A percentile compares a stretch with the other conserved stretches of the same genome.
These are phyloP conservation scores for Boletus edulis DNA, from an alignment of 768 basidiomycete genomes.

Conservation along the genomic window DNA sequence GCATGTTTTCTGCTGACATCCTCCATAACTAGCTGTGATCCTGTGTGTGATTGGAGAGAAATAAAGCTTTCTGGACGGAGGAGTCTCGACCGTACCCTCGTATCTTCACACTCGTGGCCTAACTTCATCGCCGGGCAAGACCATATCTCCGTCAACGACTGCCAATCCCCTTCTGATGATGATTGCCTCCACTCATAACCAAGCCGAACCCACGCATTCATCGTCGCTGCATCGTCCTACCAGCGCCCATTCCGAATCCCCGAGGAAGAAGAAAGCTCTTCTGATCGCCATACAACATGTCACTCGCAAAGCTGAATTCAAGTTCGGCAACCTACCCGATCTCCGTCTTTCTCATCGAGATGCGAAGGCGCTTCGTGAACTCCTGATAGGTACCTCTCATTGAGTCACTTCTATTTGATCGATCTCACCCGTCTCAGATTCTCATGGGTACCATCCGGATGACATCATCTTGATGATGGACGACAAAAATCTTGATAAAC, in stretches of 20 bases:
- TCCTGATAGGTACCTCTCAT: conserved; percentile 17
- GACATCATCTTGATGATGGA: conserved; percentile 48
- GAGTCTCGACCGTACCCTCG: not conserved
- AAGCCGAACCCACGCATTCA: not conserved
- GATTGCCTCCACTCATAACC: not conserved
- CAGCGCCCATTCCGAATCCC: not conserved
- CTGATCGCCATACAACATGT: conserved; percentile 19
- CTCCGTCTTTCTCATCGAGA: conserved; percentile 24
- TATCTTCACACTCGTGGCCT: not conserved
- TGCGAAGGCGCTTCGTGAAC: conserved; percentile 6
- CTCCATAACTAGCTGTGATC: not conserved
- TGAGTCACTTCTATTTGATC: not conserved
- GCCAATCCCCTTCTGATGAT: not conserved
- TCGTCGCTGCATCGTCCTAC: not conserved
- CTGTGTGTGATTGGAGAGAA: not conserved
- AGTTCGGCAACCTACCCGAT: not conserved
- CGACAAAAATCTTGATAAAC: conserved; percentile 18
- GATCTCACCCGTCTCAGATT: conserved; percentile 21
- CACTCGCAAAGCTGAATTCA: not conserved
- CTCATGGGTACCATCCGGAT: conserved; percentile 36
- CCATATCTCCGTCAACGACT: not conserved
- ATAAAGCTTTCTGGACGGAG: not conserved
- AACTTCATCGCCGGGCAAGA: not conserved
- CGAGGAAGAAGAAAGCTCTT: conserved; percentile 16
- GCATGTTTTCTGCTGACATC: too few relatives aligned